Evolutionary conservation across 1,284 basidiomycete species (phyloP).

Genomic region (Trametes polyzona): DNA sequence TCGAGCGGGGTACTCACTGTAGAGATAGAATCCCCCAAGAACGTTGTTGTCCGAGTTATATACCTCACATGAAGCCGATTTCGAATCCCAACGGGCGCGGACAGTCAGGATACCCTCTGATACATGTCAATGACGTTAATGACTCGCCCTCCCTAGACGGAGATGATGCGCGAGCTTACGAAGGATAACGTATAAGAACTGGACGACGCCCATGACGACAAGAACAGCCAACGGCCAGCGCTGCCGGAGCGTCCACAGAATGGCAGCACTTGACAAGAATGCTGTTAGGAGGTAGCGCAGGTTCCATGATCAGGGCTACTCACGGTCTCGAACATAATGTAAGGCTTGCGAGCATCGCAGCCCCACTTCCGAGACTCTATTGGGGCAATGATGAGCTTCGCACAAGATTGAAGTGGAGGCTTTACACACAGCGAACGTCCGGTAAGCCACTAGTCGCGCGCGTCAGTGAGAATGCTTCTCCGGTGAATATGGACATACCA

Average conservation of each 20-base stretch:
- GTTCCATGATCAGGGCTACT: neutral
- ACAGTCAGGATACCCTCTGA: slow-evolving; percentile 15
- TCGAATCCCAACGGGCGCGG: slow-evolving; percentile 8
- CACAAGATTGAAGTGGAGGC: neutral
- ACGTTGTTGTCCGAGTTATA: slow-evolving; percentile 4
- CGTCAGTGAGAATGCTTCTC: neutral
- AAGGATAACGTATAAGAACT: neutral
- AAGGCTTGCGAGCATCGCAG: slow-evolving; percentile 11
- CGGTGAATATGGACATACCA: slow-evolving; percentile 4
- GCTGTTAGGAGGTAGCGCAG: neutral
- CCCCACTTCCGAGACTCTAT: slow-evolving; percentile 13
- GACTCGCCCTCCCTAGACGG: neutral
- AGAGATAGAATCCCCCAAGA: slow-evolving; percentile 16
- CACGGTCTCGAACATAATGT: slow-evolving; percentile 16
- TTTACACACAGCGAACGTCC: slow-evolving; percentile 13
- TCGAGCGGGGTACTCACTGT: slow-evolving; percentile 5
- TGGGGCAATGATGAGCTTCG: neutral
- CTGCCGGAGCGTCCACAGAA: slow-evolving; percentile 6
- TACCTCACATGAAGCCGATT: neutral
- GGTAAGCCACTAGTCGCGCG: slow-evolving; percentile 4
- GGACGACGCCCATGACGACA: neutral
- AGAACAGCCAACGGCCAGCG: slow-evolving; percentile 1
- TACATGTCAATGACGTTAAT: neutral
- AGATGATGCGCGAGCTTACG: neutral
- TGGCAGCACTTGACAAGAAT: neutral